phyloP scores from a whole-genome alignment of 208 protist genomes.

The Leishmania gerbilli region DNA sequence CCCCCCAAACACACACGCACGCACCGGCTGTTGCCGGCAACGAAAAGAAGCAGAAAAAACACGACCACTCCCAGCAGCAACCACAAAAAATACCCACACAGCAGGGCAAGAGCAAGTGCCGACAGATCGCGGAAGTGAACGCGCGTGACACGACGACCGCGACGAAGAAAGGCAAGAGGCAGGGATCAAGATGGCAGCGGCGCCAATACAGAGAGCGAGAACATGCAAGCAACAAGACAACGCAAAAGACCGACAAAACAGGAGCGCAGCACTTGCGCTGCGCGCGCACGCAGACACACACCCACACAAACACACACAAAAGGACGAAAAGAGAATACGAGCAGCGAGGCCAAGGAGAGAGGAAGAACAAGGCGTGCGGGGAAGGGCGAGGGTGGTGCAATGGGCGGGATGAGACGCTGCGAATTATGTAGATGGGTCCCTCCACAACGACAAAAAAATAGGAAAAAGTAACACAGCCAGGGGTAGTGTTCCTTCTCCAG shows the following conservation, averaged over 20 bases:
- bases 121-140: not conserved
- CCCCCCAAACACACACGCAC: not conserved
- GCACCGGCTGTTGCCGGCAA: too few relatives aligned
- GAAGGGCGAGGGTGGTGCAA: not conserved
- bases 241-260: too few relatives aligned
- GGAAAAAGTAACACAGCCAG: too few relatives aligned
- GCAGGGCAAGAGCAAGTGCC: not conserved
- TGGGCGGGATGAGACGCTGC: not conserved
- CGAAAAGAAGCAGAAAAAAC: too few relatives aligned
- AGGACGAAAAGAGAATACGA: not conserved
- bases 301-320: not conserved
- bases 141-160: not conserved
- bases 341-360: not conserved
- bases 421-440: not conserved
- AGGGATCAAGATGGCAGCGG: not conserved
- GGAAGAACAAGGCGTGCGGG: not conserved
- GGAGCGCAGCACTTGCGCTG: not conserved
- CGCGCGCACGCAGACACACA: not conserved
- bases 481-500: too few relatives aligned
- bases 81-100: not conserved
- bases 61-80: not conserved
- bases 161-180: not conserved
- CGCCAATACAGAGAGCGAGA: not conserved
- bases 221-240: not conserved
- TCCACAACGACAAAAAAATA: not conserved